phyloP scores from a whole-genome alignment of 2,329 filamentous ascomycete genomes.

The Cladosporium oxysporum region DNA sequence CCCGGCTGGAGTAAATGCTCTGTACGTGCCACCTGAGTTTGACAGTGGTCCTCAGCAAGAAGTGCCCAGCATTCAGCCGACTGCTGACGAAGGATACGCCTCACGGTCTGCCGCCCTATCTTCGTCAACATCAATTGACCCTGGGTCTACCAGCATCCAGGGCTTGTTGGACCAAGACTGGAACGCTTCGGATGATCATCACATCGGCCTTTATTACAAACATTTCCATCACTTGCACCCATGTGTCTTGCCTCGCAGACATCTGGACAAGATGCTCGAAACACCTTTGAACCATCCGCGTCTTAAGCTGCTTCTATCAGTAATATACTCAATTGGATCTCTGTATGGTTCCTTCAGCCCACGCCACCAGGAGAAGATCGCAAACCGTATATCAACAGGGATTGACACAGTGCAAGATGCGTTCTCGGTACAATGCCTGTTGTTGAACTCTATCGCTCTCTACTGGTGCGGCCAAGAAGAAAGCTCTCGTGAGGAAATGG shows the following conservation, averaged over 20 bases:
- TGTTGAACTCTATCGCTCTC: background rate
- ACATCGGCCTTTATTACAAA: slow-evolving; percentile 10
- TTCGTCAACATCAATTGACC: background rate
- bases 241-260: background rate
- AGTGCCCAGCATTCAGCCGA: background rate
- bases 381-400: background rate
- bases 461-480: background rate
- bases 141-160: background rate
- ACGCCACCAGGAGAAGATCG: background rate
- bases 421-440: background rate
- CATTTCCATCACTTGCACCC: slow-evolving; percentile 2
- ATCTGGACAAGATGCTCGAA: background rate
- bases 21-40: background rate
- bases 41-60: background rate
- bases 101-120: background rate
- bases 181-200: slow-evolving; percentile 6
- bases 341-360: background rate
- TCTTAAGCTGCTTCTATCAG: background rate
- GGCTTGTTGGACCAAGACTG: background rate
- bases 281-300: background rate
- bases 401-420: background rate
- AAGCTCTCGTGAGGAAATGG: background rate
- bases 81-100: background rate
- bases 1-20: background rate
- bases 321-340: background rate